Evolutionary conservation across 1,284 basidiomycete species (phyloP), one percentile per base, ranked within the genome.

Genomic region (Rhizoctonia solani): DNA sequence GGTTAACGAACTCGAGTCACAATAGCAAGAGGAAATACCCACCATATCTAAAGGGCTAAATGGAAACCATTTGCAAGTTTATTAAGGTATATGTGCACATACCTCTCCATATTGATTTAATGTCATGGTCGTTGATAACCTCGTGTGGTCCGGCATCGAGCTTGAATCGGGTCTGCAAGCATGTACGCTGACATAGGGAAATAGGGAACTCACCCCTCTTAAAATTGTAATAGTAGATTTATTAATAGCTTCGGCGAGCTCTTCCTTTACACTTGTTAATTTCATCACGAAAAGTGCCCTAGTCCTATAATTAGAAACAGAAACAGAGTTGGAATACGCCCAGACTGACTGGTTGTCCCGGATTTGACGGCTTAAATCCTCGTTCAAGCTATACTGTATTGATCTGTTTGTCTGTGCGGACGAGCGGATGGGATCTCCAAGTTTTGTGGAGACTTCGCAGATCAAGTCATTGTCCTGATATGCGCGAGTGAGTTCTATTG

Each of bases 41-140:
- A 63, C 59, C 59, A 63, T 63, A 52, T 63, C 59, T 63, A 32
- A 6, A 46, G n/a, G n/a, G n/a, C n/a, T n/a, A n/a, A n/a, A n/a
- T n/a, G n/a, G n/a, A 46, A 46, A 39, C 16, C 37, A 39, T 39
- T 39, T 39, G n/a, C n/a, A n/a, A n/a, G n/a, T 39, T 8, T 39
- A 39, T 39, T 39, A 39, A 39, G 37, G 9, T 39, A 16, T 16
- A 39, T 42, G 53, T 52, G 53, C 46, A 63, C 37, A 16, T 14
- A 53, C 59, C 59, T 53, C 53, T 63, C 59, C 59, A 63, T 16
- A 63, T 42, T 3, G 34, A 32, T 23, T 63, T 63, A 37, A 63
- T 63, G 25, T 63, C 59, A 21, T 34, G 59, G 23, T 63, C 59
- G 21, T 63, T 52, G 21, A 63, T 63, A 13, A 63, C 16, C 47